Base-by-base conservation (phyloP, 2,329 filamentous ascomycete species). In the Penicillium glabrum region DNA sequence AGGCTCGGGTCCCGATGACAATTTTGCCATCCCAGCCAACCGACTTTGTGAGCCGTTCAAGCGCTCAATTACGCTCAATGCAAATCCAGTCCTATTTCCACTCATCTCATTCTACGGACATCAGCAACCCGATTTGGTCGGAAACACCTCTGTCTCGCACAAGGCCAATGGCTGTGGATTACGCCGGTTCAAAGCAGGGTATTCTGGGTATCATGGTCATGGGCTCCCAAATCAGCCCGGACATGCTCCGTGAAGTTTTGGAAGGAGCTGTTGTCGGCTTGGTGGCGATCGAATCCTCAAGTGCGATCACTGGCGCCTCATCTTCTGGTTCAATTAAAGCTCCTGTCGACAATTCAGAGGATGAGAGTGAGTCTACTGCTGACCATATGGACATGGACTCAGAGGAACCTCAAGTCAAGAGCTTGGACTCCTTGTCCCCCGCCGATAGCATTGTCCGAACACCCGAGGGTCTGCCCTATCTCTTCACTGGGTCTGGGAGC, bases 81-180 rank as follows among this genome's bases (percentile, higher is more conserved):
- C 83, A 86, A 59, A 83, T 80, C 60, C 80, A 86, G 60, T 84
- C 84, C 1, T 87, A 86, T 65, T 86, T 87, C 67, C 85, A 87
- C 65, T 63, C 72, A 64, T 68, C 69, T 19, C 68, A 69, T 39
- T 66, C 69, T 9, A 57, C 53, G 31, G 63, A 65, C 39, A 44
- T 68, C 23, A 62, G 56, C 29, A 69, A 67, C 37, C 68, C 74
- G 2, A 63, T 72, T 4, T 86, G 82, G 81, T 72, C 72, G 24
- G 64, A 74, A 4, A 71, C 71, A 4, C 76, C 82, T 0, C 71
- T 86, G 9, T 77, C 76, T 8, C 69, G 70, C 11, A 69, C 73
- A 21, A 70, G 72, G 10, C 81, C 82, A 0, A 80, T 82, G 71
- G 71, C 77, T 19, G 79, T 85, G 51, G 69, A 72, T 37, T 86